phyloP scores from a whole-genome alignment of 176 grass and related monocot genomes.

The Carex myosuroides region DNA sequence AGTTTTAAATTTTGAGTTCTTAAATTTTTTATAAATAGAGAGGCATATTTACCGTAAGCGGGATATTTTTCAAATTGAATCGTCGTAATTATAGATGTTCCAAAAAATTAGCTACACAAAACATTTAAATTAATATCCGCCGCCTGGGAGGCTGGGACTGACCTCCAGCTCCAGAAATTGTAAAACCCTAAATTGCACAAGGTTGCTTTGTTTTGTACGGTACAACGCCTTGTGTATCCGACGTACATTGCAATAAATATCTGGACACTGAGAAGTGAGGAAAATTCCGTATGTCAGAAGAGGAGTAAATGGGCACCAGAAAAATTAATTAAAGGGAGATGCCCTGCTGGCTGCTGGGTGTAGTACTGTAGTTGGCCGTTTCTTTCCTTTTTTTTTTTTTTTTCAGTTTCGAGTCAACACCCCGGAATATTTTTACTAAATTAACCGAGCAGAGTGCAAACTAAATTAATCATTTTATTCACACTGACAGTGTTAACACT shows the following conservation, averaged over 20 bases:
- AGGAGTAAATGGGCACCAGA: neutral
- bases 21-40: too few relatives aligned
- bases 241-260: neutral
- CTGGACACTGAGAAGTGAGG: neutral
- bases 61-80: too few relatives aligned
- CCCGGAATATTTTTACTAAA: too few relatives aligned
- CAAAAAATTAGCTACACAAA: too few relatives aligned
- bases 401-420: too few relatives aligned
- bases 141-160: neutral
- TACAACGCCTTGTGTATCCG: neutral
- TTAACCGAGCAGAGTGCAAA: too few relatives aligned
- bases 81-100: too few relatives aligned
- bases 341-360: neutral
- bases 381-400: neutral
- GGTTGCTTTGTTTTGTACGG: neutral
- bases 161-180: neutral
- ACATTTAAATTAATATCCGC: neutral
- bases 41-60: too few relatives aligned
- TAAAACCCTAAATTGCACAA: neutral
- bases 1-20: too few relatives aligned
- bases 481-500: too few relatives aligned
- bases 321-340: slow-evolving; percentile 6
- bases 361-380: neutral
- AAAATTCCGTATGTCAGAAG: neutral
- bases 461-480: too few relatives aligned